Evolutionary conservation across 768 basidiomycete genomes (phyloP), one percentile per base, ranked within the genome.

Genomic region (Candolleomyces eurysporus): DNA sequence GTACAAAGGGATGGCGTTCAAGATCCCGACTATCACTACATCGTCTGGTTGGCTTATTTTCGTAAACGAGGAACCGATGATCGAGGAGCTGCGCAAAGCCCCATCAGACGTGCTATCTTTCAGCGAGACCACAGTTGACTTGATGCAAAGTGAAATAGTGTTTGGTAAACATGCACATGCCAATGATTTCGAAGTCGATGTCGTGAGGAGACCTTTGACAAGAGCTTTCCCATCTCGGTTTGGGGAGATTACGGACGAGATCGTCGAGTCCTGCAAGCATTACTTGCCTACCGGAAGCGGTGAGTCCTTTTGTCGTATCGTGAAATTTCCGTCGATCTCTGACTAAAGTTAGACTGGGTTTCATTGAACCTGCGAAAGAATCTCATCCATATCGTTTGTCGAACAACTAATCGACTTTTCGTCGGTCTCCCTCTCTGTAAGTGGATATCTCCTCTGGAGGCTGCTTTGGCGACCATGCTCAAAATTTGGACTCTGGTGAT

Each of bases 181-280:
- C 4, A 43, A 42, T 13, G 54, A 56, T 6, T 56, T 42, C 40
- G 36, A 56, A 16, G 36, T 26, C 4, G 40, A 11, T 7, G 54
- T 56, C n/a, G 66, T 79, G 36, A 72, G 70, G 1, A 66, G 66
- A 0, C 65, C 66, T 17, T 64, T 79, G 31, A 77, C 77, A 7
- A 69, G 80, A 10, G 78, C 77, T 50, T 67, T 84, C 7, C 73
- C 66, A 0, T 59, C 53, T 3, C 60, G 78, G 2, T 78, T 78
- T 59, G 70, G 75, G 0, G 72, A 75, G 17, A 65, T 86, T 14
- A 72, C 71, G 11, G 76, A 81, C n/a, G 85, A 87, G 61, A 67
- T 84, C n/a, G 48, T 67, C 5, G 53, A 68, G 0, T 72, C 83
- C 0, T 79, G 82, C 53, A 65, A 70, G 1, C 79, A 80, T 0